Conservation (phyloP, 257 asterid genomes). For the Hygrophila difformis region DNA sequence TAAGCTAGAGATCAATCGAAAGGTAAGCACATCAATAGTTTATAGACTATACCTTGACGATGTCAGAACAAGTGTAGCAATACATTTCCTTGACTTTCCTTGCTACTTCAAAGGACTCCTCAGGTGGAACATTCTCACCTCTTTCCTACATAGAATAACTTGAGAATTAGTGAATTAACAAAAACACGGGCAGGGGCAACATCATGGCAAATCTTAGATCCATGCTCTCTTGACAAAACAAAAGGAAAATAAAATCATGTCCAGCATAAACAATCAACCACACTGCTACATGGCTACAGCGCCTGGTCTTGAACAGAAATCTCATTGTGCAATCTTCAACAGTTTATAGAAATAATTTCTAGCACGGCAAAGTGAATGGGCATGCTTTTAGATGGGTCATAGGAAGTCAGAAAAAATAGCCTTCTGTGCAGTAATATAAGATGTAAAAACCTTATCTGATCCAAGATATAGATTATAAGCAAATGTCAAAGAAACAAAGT, state of each 20-base stretch:
- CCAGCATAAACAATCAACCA: no score
- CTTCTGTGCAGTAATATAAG: no score
- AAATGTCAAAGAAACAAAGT: not conserved
- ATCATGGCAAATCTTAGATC: not conserved
- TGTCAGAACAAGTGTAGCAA: constrained; percentile 95
- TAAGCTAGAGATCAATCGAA: no score
- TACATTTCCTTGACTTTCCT: constrained; percentile 86
- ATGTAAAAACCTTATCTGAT: not conserved
- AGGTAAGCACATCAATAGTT: constrained; percentile 5
- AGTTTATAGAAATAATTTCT: no score
- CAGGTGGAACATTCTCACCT: constrained; percentile 90
- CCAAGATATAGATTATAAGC: not conserved
- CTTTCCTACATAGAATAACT: constrained; percentile 64
- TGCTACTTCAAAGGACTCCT: constrained; percentile 88
- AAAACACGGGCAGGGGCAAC: constrained; percentile 1
- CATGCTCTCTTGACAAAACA: no score
- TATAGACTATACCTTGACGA: constrained; percentile 68
- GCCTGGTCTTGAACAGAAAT: no score
- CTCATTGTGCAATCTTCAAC: not conserved
- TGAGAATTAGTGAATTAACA: constrained; percentile 14
- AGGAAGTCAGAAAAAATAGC: no score
- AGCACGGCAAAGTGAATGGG: no score
- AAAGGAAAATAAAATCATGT: no score
- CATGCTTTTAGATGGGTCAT: no score
- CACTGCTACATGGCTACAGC: no score